phyloP scores from a whole-genome alignment of 768 basidiomycete species.

The Leccinum uliginosum region DNA sequence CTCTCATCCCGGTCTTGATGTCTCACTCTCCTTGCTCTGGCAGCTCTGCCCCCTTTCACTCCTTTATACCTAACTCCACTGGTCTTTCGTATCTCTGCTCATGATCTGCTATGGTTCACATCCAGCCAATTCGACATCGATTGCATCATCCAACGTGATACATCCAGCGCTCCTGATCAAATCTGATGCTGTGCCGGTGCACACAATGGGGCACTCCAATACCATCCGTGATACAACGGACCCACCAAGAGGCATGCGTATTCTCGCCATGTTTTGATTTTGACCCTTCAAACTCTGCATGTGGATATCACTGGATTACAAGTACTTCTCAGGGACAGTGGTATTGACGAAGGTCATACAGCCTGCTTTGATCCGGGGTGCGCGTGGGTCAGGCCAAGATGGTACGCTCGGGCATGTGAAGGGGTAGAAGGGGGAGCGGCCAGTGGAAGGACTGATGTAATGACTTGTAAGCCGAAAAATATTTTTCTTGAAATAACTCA shows the following conservation, averaged over 20 bases:
- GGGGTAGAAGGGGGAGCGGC: background rate
- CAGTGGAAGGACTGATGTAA: slow-evolving; percentile 13
- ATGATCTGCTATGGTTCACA: slow-evolving; percentile 1
- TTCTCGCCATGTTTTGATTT: background rate
- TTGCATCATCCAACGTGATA: slow-evolving; percentile 7
- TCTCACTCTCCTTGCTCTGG: slow-evolving; percentile 7
- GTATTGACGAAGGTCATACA: background rate
- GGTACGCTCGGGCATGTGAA: background rate
- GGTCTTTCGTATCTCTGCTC: slow-evolving; percentile 5
- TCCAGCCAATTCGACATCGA: background rate
- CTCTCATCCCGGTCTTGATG: slow-evolving; percentile 7
- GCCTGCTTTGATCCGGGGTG: background rate
- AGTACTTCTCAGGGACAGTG: background rate
- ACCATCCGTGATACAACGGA: background rate
- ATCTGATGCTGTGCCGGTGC: background rate
- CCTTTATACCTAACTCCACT: slow-evolving; percentile 7
- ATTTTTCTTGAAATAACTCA: slow-evolving; percentile 1
- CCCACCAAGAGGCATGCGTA: background rate
- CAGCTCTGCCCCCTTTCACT: slow-evolving; percentile 4
- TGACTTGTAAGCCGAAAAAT: slow-evolving; percentile 6
- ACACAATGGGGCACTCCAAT: background rate
- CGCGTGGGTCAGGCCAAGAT: background rate
- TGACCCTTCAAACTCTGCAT: background rate
- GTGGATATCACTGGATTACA: background rate
- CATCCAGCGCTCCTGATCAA: slow-evolving; percentile 1